Base-by-base conservation (phyloP, 108 stramenopile species). In the Pseudonitzschia delicatissima region DNA sequence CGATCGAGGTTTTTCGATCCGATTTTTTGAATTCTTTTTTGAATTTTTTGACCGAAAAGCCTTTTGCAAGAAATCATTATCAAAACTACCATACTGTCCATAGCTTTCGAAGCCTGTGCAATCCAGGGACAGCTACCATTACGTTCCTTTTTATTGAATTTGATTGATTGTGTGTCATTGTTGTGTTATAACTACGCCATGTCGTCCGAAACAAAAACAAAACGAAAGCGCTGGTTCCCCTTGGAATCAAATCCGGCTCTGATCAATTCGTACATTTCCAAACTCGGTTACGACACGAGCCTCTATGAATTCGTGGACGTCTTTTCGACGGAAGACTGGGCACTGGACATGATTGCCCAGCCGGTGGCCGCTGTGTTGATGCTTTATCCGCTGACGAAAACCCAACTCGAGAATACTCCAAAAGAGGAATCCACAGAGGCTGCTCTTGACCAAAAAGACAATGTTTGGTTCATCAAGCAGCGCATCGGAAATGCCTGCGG, bases 181-280 rank as follows among this genome's bases (percentile, higher is more conserved):
- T n/a, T n/a, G n/a, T n/a, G n/a, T n/a, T n/a, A n/a, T n/a, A n/a
- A n/a, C n/a, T n/a, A n/a, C n/a, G n/a, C n/a, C n/a, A n/a, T n/a
- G n/a, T n/a, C n/a, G n/a, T n/a, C n/a, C n/a, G n/a, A n/a, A n/a
- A n/a, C n/a, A n/a, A n/a, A n/a, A n/a, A n/a, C n/a, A n/a, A n/a
- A n/a, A n/a, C n/a, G n/a, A n/a, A 77, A 51, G 23, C 20, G 37
- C 39, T 84, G 82, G 82, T 82, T 84, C 52, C 87, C 90, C 1
- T 60, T 87, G 33, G 95, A 96, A 79, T 85, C 85, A 17, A 96
- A 96, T 67, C 96, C 96, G 1, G 67, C 79, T 13, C 68, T 90
- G 23, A 84, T 95, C 66, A 92, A 93, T 66, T 69, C 67, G 11
- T 95, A 93, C 78, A 62, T 88, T 26, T 65, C 64, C 25, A 89